phyloP scores from a whole-genome alignment of 148 eudicot genomes.

The Diospyros lotus region DNA sequence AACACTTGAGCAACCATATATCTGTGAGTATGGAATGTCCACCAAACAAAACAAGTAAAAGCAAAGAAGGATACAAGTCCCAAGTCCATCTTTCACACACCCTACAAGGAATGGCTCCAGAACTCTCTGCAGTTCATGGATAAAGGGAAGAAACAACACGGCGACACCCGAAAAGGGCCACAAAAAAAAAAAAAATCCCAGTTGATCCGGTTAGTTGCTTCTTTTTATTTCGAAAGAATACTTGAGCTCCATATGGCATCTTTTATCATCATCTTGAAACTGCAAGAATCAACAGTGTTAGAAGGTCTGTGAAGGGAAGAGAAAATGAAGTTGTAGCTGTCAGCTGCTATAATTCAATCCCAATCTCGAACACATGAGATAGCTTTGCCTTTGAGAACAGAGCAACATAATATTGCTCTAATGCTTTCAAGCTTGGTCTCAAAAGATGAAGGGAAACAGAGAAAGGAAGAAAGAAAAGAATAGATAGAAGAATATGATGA shows the following conservation, averaged over 20 bases:
- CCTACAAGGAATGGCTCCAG: no score
- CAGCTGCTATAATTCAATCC: neutral
- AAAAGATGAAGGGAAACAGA: no score
- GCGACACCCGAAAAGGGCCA: neutral
- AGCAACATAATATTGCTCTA: neutral
- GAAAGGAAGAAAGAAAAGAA: neutral
- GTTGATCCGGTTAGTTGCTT: neutral
- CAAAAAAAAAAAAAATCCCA: neutral
- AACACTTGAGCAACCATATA: no score
- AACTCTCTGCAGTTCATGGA: neutral
- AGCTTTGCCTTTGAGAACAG: neutral
- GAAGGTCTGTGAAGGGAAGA: neutral
- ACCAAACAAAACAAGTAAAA: no score
- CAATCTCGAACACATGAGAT: neutral
- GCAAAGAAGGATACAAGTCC: neutral
- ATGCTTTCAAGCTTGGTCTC: no score
- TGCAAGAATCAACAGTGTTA: constrained; percentile 21
- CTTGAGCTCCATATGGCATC: constrained; percentile 55
- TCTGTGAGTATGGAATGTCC: no score
- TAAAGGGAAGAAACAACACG: neutral
- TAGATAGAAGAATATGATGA: neutral
- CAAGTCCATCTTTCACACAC: no score
- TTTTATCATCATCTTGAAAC: constrained; percentile 64
- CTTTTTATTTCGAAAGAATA: constrained; percentile 38
- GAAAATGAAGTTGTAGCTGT: neutral